These are phyloP conservation scores for Citrus unshiu DNA, from an alignment of 345 rosid species.

Conservation along the genomic window DNA sequence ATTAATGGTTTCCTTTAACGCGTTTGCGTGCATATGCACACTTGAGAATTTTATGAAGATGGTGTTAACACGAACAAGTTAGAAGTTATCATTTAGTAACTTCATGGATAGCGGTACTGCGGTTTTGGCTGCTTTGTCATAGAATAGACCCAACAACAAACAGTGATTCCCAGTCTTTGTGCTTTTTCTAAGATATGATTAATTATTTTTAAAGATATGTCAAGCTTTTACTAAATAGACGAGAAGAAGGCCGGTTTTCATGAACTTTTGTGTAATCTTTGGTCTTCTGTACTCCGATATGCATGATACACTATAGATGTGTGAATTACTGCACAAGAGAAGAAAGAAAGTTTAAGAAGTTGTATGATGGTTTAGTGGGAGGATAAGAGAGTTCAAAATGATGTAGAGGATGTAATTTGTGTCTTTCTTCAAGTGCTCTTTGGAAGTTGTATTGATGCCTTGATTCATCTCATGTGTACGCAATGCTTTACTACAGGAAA, in stretches of 20 bases:
- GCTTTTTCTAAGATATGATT: background rate
- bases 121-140: background rate
- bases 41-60: background rate
- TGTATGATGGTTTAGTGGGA: background rate
- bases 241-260: background rate
- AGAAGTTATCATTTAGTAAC: background rate
- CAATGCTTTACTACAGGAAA: background rate
- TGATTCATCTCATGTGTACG: slow-evolving; percentile 2
- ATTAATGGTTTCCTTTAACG: background rate
- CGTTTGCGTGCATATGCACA: background rate
- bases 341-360: background rate
- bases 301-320: background rate
- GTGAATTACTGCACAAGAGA: background rate
- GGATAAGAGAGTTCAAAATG: slow-evolving; percentile 2
- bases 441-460: background rate
- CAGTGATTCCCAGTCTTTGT: background rate
- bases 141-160: background rate
- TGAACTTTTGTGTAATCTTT: background rate
- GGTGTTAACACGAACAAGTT: background rate
- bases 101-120: background rate
- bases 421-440: background rate
- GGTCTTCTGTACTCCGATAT: background rate
- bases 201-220: background rate
- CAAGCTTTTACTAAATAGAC: background rate
- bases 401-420: background rate